Conservation (phyloP, 768 basidiomycete genomes). For the Suillus plorans region DNA sequence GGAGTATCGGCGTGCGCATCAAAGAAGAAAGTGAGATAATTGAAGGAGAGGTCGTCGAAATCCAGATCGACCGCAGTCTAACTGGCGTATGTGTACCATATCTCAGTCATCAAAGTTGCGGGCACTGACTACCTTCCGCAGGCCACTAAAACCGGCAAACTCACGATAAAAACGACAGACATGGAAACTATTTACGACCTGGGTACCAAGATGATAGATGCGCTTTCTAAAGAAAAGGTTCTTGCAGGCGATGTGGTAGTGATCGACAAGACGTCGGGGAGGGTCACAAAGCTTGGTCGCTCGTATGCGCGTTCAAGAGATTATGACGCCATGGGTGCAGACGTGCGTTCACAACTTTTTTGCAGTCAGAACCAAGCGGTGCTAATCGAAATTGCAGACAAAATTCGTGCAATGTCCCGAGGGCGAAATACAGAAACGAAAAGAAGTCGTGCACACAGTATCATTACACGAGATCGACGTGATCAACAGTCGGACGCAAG, state of each 20-base stretch:
- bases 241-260: conserved; percentile 92
- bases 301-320: conserved; percentile 97
- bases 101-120: not conserved
- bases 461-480: conserved; percentile 99
- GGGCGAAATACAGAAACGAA: conserved; percentile 96
- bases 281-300: conserved; percentile 92
- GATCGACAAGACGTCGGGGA: conserved; percentile 97
- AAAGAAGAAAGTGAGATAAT: conserved; percentile 98
- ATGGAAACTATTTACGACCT: conserved; percentile 99
- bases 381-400: conserved; percentile 53
- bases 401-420: conserved; percentile 98
- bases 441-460: conserved; percentile 96
- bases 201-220: conserved; percentile 99
- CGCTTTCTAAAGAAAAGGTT: conserved; percentile 95
- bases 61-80: conserved; percentile 95
- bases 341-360: conserved; percentile 55
- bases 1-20: conserved; percentile 96
- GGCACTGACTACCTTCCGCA: conserved; percentile 29
- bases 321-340: conserved; percentile 99
- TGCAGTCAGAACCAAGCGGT: not conserved
- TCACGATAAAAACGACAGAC: conserved; percentile 97
- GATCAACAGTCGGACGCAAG: conserved; percentile 98
- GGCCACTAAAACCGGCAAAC: conserved; percentile 97
- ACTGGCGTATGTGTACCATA: conserved; percentile 68
- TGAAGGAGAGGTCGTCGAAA: conserved; percentile 97